A percentile compares a stretch with the other conserved stretches of the same genome.
phyloP scores from a whole-genome alignment of 2,329 filamentous ascomycete genomes.

The Fusarium xyrophilum region DNA sequence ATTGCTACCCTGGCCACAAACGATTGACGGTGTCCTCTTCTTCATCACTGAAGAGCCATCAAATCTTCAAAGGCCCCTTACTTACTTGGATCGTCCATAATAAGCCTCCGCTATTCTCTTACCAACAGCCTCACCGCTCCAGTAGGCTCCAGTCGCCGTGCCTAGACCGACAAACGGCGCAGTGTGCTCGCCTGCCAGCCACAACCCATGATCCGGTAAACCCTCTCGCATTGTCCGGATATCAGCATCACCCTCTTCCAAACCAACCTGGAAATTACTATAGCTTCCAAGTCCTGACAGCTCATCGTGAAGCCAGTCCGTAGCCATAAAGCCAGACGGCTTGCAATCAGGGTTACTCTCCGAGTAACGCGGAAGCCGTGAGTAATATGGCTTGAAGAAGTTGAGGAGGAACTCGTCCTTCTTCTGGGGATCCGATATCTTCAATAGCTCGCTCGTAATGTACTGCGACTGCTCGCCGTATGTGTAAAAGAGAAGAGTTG shows the following conservation, averaged over 20 bases:
- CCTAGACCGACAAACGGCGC: conserved; percentile 88
- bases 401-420: conserved; percentile 62
- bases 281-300: conserved; percentile 85
- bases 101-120: conserved; percentile 67
- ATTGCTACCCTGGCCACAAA: background rate
- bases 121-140: conserved; percentile 83
- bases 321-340: conserved; percentile 70
- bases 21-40: background rate
- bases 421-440: conserved; percentile 52
- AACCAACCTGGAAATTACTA: conserved; percentile 80
- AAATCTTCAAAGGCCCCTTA: conserved; percentile 6
- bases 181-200: conserved; percentile 91
- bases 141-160: conserved; percentile 89
- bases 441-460: conserved; percentile 56
- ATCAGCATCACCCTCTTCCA: conserved; percentile 74
- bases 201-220: conserved; percentile 71
- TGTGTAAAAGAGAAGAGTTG: conserved; percentile 85
- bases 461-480: conserved; percentile 68
- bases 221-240: conserved; percentile 70
- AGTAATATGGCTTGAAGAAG: conserved; percentile 82
- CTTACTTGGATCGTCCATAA: conserved; percentile 52
- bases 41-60: background rate
- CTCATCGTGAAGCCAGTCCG: conserved; percentile 79
- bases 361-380: conserved; percentile 73
- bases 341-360: conserved; percentile 61